These are phyloP conservation scores for Penicillium lividum DNA, from an alignment of 495 filamentous ascomycete species.

Conservation along the genomic window DNA sequence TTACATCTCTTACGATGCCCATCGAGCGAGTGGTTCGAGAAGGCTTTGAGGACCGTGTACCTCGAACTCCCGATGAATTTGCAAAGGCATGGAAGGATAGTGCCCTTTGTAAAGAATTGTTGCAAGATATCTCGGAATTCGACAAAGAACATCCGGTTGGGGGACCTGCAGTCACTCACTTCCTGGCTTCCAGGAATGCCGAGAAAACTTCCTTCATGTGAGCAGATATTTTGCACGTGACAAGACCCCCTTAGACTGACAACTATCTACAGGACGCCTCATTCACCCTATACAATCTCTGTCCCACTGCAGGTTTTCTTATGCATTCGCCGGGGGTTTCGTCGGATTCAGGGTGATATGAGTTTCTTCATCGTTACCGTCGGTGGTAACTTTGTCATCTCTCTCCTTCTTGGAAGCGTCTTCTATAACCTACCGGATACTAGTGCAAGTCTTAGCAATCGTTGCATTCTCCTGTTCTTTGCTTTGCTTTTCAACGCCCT, in stretches of 20 bases:
- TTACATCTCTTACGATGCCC: conserved; percentile 67
- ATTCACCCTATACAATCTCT: conserved; percentile 39
- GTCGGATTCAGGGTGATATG: conserved; percentile 61
- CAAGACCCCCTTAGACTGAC: conserved; percentile 14
- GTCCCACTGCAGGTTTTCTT: conserved; percentile 37
- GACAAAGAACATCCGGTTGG: conserved; percentile 30
- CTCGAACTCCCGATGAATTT: conserved; percentile 66
- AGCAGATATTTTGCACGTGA: neutral
- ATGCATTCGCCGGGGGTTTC: conserved; percentile 43
- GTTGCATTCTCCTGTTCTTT: conserved; percentile 81
- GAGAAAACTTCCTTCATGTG: neutral
- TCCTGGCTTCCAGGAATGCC: conserved; percentile 1
- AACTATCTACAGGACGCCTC: conserved; percentile 19
- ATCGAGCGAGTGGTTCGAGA: conserved; percentile 54
- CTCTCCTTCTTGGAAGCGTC: conserved; percentile 74
- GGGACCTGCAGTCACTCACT: conserved; percentile 17
- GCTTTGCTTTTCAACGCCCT: conserved; percentile 83
- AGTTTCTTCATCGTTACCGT: conserved; percentile 64
- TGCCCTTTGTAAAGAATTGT: conserved; percentile 37
- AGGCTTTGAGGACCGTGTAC: conserved; percentile 61
- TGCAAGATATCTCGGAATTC: conserved; percentile 47
- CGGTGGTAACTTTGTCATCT: conserved; percentile 69
- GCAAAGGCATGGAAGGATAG: conserved; percentile 55
- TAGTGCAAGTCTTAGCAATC: conserved; percentile 68
- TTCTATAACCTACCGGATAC: conserved; percentile 70